A percentile compares a stretch with the other conserved stretches of the same genome.
Conservation (phyloP, 2,329 filamentous ascomycete genomes). For the Hypoxylon sp. region DNA sequence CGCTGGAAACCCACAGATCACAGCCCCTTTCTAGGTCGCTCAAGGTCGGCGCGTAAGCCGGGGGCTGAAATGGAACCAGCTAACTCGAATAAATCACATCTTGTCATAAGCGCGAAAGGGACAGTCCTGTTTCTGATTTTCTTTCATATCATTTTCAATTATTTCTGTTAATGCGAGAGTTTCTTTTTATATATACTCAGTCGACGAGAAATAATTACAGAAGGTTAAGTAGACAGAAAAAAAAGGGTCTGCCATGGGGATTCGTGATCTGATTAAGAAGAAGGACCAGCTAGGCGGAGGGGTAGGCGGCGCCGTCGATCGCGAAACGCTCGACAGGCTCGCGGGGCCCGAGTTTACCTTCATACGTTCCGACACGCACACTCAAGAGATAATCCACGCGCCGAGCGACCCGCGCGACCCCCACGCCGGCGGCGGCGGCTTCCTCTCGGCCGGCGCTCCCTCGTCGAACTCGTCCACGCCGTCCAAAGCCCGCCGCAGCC, state of each 20-base stretch:
- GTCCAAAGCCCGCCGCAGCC: conserved; percentile 51
- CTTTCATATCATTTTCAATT: not conserved
- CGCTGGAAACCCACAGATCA: conserved; percentile 9
- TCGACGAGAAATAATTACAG: not conserved
- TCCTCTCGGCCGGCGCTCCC: conserved; percentile 40
- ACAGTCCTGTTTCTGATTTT: conserved; percentile 10
- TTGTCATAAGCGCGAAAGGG: conserved; percentile 23
- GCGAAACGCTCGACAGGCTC: conserved; percentile 49
- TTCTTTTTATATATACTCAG: not conserved
- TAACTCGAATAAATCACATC: conserved; percentile 26
- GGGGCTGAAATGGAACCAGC: conserved; percentile 24
- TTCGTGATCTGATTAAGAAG: conserved; percentile 63
- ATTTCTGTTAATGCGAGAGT: not conserved
- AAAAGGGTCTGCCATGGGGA: conserved; percentile 60
- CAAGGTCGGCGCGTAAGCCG: conserved; percentile 32
- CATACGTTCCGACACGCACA: conserved; percentile 82
- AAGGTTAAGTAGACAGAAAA: not conserved
- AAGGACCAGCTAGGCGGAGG: conserved; percentile 55
- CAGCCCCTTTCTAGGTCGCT: conserved; percentile 16
- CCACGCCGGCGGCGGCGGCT: conserved; percentile 39
- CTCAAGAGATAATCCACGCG: conserved; percentile 79
- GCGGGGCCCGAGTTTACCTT: conserved; percentile 77
- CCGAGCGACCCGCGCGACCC: conserved; percentile 52
- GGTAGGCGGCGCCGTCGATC: conserved; percentile 41
- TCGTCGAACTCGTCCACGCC: conserved; percentile 32